Conservation (phyloP, 768 basidiomycete genomes). For the Russula emetica region DNA sequence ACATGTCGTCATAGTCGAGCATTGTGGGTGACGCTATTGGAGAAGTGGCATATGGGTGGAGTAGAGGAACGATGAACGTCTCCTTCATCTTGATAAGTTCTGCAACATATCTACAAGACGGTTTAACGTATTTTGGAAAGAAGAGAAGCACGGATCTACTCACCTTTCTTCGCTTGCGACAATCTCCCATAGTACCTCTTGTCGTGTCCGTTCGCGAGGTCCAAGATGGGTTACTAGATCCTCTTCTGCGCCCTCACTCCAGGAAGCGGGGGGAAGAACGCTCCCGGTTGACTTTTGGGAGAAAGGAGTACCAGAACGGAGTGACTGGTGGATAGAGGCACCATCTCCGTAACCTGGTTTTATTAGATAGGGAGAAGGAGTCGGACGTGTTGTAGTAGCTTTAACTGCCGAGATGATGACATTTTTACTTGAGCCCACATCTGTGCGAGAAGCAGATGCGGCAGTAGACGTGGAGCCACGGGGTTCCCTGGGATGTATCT, state of each 20-base stretch:
- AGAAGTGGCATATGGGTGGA: constrained; percentile 75
- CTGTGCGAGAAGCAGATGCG: constrained; percentile 58
- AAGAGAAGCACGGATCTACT: constrained; percentile 32
- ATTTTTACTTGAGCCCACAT: constrained; percentile 47
- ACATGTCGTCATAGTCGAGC: constrained; percentile 64
- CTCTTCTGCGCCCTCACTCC: constrained; percentile 93
- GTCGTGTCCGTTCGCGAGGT: constrained; percentile 89
- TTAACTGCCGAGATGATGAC: constrained; percentile 42
- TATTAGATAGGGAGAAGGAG: constrained; percentile 57
- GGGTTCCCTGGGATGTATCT: constrained; percentile 63
- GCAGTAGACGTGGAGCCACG: constrained; percentile 63
- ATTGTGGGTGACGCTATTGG: constrained; percentile 54
- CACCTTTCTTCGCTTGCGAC: constrained; percentile 94
- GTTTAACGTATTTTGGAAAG: background rate
- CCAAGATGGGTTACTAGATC: constrained; percentile 91
- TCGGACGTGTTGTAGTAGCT: constrained; percentile 59
- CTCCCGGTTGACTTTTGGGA: constrained; percentile 68
- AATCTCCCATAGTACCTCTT: constrained; percentile 96
- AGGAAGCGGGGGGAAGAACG: constrained; percentile 73
- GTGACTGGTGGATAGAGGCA: constrained; percentile 54
- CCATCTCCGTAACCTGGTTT: constrained; percentile 42
- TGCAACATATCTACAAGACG: constrained; percentile 70
- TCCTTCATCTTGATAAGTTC: constrained; percentile 91
- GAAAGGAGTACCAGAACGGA: constrained; percentile 79
- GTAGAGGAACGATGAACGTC: constrained; percentile 83